These are phyloP conservation scores for Yarrowia osloensis DNA, from an alignment of 805 yeast genomes.

Conservation along the genomic window DNA sequence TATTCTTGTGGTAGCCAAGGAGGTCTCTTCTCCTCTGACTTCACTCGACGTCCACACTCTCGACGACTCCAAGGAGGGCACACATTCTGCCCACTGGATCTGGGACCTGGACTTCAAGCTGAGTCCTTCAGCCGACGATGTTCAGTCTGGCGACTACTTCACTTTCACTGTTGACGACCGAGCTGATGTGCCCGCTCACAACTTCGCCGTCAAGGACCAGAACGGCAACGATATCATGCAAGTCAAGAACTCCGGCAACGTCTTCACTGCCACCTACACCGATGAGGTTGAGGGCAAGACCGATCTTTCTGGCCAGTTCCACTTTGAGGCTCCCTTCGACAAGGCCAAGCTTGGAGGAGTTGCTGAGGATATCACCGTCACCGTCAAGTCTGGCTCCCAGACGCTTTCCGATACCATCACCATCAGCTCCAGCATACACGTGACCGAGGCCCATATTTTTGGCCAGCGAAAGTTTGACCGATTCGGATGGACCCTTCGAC, in stretches of 20 bases:
- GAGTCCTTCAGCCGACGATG: not conserved
- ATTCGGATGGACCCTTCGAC: not conserved
- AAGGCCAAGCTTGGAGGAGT: not conserved
- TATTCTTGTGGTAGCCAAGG: conserved; percentile 1
- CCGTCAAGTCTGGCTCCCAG: not conserved
- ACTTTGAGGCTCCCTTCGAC: not conserved
- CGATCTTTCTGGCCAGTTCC: not conserved
- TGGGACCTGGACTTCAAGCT: not conserved
- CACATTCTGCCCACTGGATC: not conserved
- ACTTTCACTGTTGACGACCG: conserved; percentile 1
- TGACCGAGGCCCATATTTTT: not conserved
- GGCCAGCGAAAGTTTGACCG: not conserved
- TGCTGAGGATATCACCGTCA: not conserved
- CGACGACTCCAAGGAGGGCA: not conserved
- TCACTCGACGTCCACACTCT: not conserved
- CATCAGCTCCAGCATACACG: not conserved
- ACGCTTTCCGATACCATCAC: not conserved
- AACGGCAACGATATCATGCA: not conserved
- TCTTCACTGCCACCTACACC: conserved; percentile 2
- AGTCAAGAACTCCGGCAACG: not conserved
- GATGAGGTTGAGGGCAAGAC: not conserved
- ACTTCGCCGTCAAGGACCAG: not conserved
- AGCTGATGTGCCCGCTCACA: not conserved
- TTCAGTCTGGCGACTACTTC: conserved; percentile 13
- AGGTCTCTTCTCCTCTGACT: conserved; percentile 10